Evolutionary conservation across 768 basidiomycete species (phyloP).

Genomic region (Paxillus involutus): DNA sequence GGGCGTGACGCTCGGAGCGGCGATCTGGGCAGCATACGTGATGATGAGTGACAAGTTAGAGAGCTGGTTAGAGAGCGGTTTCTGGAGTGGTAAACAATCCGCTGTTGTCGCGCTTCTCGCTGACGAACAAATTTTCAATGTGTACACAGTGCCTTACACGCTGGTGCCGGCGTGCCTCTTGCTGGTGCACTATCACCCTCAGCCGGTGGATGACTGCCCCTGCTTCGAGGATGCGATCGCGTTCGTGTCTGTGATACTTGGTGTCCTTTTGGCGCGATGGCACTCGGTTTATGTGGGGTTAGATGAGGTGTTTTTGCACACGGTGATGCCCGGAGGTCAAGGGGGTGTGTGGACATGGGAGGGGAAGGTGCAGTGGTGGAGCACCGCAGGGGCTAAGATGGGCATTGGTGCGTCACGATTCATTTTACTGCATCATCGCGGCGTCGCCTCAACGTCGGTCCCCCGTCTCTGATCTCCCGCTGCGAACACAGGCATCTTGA

Average conservation of each 20-base stretch:
- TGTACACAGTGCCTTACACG: conserved; percentile 51
- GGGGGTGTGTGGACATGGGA: conserved; percentile 37
- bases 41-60: conserved; percentile 40
- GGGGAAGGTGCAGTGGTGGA: conserved; percentile 37
- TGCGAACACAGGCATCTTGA: conserved; percentile 54
- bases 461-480: not conserved
- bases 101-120: conserved; percentile 21
- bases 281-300: conserved; percentile 42
- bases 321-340: conserved; percentile 59
- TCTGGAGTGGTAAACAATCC: conserved; percentile 33
- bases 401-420: conserved; percentile 35
- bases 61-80: conserved; percentile 36
- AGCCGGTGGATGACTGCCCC: conserved; percentile 95
- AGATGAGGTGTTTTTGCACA: conserved; percentile 30
- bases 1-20: conserved; percentile 64
- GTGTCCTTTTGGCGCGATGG: conserved; percentile 74
- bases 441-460: not conserved
- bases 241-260: conserved; percentile 80
- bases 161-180: conserved; percentile 64
- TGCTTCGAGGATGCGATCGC: conserved; percentile 99
- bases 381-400: conserved; percentile 39
- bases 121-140: not conserved
- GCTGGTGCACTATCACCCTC: conserved; percentile 85
- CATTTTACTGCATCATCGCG: not conserved
- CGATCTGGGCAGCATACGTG: conserved; percentile 55